Percentiles rank a stretch among this genome's conserved stretches.
phyloP scores from a whole-genome alignment of 176 grass and related monocot genomes.

The Eleusine coracana region DNA sequence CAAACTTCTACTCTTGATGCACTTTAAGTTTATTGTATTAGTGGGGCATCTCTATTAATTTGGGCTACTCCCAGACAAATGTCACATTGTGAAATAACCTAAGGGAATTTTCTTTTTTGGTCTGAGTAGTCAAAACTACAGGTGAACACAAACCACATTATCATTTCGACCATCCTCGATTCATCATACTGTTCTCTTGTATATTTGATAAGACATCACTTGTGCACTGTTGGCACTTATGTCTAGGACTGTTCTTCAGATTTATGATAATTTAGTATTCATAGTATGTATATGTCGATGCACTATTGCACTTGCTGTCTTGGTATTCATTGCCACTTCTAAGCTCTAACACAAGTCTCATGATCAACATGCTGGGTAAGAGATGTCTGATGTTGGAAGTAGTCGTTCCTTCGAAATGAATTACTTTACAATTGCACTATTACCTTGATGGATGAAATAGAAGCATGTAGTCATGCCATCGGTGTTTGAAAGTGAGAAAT shows the following conservation, averaged over 20 bases:
- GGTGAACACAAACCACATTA: not conserved
- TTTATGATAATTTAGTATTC: not conserved
- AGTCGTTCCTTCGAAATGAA: not conserved
- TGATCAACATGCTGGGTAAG: slow-evolving; percentile 10
- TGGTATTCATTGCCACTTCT: slow-evolving; percentile 7
- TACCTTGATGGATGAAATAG: not conserved
- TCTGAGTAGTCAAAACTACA: not conserved
- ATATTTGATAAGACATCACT: slow-evolving; percentile 30
- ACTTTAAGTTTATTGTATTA: slow-evolving; percentile 12
- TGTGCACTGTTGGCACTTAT: not conserved
- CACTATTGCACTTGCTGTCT: not conserved
- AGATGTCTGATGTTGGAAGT: not conserved
- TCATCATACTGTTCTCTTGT: slow-evolving; percentile 12
- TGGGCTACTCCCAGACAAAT: not conserved
- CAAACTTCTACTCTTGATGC: slow-evolving; percentile 1
- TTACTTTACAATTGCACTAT: not conserved
- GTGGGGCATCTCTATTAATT: slow-evolving; percentile 22
- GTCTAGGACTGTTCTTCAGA: slow-evolving; percentile 3
- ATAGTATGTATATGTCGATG: not conserved
- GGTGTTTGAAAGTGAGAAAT: not conserved
- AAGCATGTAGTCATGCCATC: not conserved
- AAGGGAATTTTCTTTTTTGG: not conserved
- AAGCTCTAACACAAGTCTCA: not conserved
- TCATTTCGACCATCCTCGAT: slow-evolving; percentile 3
- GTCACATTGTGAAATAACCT: not conserved